Conservation (phyloP, 257 asterid genomes). For the Thymus quinquecostatus region DNA sequence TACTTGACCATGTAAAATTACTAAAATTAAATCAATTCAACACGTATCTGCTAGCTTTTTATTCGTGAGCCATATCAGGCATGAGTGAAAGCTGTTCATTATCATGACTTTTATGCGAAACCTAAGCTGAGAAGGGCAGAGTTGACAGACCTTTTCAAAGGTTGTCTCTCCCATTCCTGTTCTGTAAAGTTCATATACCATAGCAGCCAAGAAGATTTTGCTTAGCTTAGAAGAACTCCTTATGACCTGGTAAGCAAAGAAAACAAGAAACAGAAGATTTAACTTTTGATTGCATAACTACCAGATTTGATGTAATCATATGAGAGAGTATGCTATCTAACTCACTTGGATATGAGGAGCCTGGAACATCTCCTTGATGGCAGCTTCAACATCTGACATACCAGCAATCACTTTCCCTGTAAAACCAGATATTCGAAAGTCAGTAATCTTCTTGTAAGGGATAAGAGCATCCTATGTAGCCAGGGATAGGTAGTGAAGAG, state of each 20-base stretch:
- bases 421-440: constrained; percentile 24
- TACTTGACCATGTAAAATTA: neutral
- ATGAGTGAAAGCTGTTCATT: neutral
- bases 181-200: constrained; percentile 91
- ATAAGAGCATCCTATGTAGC: neutral
- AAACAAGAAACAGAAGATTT: constrained; percentile 2
- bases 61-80: constrained; percentile 5
- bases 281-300: neutral
- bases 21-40: neutral
- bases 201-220: constrained; percentile 92
- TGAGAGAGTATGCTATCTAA: constrained; percentile 18
- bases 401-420: constrained; percentile 71
- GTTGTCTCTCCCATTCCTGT: constrained; percentile 98
- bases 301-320: constrained; percentile 12
- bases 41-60: neutral
- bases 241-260: constrained; percentile 66
- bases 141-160: constrained; percentile 74
- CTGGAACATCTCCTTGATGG: constrained; percentile 97
- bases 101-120: constrained; percentile 17
- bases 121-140: constrained; percentile 23
- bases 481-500: neutral
- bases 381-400: constrained; percentile 79
- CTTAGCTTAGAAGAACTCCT: constrained; percentile 70
- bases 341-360: constrained; percentile 98
- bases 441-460: neutral